Conservation (phyloP, 2,329 filamentous ascomycete species). For the Huntiella bhutanensis region DNA sequence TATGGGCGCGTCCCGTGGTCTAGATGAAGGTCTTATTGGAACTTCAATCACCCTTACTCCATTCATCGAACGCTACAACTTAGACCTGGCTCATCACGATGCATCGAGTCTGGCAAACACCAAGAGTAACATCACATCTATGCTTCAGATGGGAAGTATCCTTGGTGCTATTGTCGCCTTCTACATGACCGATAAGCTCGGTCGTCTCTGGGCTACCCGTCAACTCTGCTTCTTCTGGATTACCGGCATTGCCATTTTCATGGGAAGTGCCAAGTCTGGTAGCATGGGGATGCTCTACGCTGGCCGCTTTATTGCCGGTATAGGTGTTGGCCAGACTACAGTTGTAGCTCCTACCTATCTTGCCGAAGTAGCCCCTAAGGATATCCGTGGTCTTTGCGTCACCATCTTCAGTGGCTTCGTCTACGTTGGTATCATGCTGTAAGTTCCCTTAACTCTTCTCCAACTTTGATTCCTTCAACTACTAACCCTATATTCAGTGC, state of each 20-base stretch:
- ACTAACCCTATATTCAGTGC: slow-evolving; percentile 20
- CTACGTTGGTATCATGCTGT: slow-evolving; percentile 56
- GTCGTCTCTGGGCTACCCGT: slow-evolving; percentile 43
- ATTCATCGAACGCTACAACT: slow-evolving; percentile 28
- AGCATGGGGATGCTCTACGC: slow-evolving; percentile 40
- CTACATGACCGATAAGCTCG: slow-evolving; percentile 38
- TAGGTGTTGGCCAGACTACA: slow-evolving; percentile 47
- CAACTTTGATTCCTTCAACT: neutral
- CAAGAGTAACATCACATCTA: slow-evolving; percentile 58
- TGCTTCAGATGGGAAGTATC: slow-evolving; percentile 66
- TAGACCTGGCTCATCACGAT: slow-evolving; percentile 34
- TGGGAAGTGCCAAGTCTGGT: slow-evolving; percentile 31
- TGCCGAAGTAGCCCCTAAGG: slow-evolving; percentile 50
- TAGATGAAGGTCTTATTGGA: slow-evolving; percentile 65
- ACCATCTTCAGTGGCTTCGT: slow-evolving; percentile 36
- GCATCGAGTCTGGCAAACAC: slow-evolving; percentile 41
- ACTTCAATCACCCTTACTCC: slow-evolving; percentile 26
- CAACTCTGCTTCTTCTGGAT: slow-evolving; percentile 39
- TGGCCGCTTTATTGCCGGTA: slow-evolving; percentile 45
- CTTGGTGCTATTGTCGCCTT: slow-evolving; percentile 48
- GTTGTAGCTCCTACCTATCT: slow-evolving; percentile 55
- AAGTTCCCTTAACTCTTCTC: neutral
- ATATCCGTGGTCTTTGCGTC: slow-evolving; percentile 54
- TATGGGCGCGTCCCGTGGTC: slow-evolving; percentile 56
- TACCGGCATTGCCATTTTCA: slow-evolving; percentile 38